Base-by-base conservation (phyloP, 768 basidiomycete species). In the Mycena venus region DNA sequence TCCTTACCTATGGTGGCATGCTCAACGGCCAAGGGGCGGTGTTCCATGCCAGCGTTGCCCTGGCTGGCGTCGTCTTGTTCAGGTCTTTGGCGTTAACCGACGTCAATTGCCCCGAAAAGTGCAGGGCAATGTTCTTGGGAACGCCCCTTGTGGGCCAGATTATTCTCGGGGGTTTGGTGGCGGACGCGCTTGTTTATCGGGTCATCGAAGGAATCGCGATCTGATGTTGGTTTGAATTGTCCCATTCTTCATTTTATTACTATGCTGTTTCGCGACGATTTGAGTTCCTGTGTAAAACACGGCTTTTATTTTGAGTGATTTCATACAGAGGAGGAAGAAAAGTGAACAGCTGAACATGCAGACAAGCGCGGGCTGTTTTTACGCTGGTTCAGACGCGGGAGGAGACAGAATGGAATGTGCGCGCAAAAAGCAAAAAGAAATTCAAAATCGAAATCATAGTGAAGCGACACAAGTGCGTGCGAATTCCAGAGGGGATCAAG, bases 1-100 rank as follows among this genome's bases (percentile, higher is more conserved):
- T 84, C 56, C 82, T 92, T 25, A 75, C 84, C 15, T 82, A 83
- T 63, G 85, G 88, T 2, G 91, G 90, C 2, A 79, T 83, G 70
- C 78, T 79, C n/a, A 88, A 90, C 68, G 80, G 77, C 1, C 86
- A 89, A 14, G 88, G 89, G 1, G 78, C 79, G 9, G 73, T 83
- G 0, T 87, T 84, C 75, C 84, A 79, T 72, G 42, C 68, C 23
- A 67, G 70, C n/a, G 74, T 83, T 17, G 44, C 69, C n/a, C 15
- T 75, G 6, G 78, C 81, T 10, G 78, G 69, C 2, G 47, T 53
- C 19, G 32, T 77, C 10, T 75, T 81, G 6, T 51, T 82, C 7
- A 59, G 63, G 17, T 69, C 40, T 47, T 31, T 58, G 80, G 40
- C 31, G 77, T 10, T 36, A 10, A 82, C 79, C 15, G 74, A 83